phyloP scores from a whole-genome alignment of 805 yeast genomes.

The Metschnikowia koreensis region DNA sequence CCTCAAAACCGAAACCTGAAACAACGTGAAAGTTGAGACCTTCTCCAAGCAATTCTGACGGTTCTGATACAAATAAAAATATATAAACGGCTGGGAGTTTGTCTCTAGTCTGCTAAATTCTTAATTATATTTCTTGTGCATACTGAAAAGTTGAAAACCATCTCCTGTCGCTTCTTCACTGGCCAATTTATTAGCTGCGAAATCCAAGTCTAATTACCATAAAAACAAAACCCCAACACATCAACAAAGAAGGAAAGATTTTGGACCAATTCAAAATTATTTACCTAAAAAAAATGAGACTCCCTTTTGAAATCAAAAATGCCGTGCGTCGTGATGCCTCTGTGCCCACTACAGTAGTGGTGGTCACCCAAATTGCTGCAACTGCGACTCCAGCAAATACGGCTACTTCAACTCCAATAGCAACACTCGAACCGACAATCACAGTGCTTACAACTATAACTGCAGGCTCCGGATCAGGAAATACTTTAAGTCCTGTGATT shows the following conservation, averaged over 20 bases:
- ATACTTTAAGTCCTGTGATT: not conserved
- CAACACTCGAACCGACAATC: conserved; percentile 1
- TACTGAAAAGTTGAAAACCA: not conserved
- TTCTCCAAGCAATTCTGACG: not conserved
- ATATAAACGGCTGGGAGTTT: not conserved
- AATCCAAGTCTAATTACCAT: not conserved
- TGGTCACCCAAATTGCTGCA: conserved; percentile 6
- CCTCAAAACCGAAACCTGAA: conserved; percentile 1
- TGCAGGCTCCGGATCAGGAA: not conserved
- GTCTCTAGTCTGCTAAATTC: not conserved
- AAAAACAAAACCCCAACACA: not conserved
- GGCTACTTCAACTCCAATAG: not conserved
- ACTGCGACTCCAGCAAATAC: conserved; percentile 1
- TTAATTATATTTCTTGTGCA: not conserved
- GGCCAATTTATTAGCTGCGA: not conserved
- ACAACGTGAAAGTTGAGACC: not conserved
- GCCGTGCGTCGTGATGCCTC: conserved; percentile 6
- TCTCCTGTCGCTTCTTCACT: not conserved
- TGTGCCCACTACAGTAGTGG: conserved; percentile 8
- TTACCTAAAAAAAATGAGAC: not conserved
- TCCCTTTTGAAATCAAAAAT: not conserved
- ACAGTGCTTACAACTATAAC: conserved; percentile 5
- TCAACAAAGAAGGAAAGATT: not conserved
- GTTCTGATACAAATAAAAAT: not conserved
- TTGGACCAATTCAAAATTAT: not conserved